Percentiles rank a stretch among this genome's conserved stretches.
Conservation (phyloP, 768 basidiomycete genomes). For the Epithele typhae region DNA sequence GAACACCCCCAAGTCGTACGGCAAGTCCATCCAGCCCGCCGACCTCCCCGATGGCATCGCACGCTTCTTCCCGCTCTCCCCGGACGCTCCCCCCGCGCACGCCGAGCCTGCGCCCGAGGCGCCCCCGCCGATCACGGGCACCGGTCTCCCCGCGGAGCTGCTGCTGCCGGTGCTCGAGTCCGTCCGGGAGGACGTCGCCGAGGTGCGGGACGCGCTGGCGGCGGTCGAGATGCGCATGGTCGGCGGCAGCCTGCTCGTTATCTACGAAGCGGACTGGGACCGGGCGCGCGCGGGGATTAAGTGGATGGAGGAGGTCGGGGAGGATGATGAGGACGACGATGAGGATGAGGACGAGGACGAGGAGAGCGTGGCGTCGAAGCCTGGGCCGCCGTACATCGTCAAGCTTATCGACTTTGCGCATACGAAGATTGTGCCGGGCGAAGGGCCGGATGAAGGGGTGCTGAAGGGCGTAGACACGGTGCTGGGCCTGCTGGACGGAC, state of each 20-base stretch:
- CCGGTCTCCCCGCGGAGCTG: conserved; percentile 51
- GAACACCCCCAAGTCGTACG: conserved; percentile 70
- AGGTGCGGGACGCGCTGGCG: conserved; percentile 46
- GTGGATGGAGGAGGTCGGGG: conserved; percentile 32
- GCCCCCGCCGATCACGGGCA: conserved; percentile 20
- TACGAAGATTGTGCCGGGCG: conserved; percentile 58
- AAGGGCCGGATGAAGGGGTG: conserved; percentile 79
- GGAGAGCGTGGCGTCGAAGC: conserved; percentile 21
- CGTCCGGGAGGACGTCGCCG: conserved; percentile 48
- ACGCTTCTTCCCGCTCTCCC: conserved; percentile 64
- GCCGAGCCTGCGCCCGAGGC: conserved; percentile 7
- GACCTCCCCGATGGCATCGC: conserved; percentile 76
- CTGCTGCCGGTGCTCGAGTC: conserved; percentile 56
- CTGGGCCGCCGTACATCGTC: conserved; percentile 52
- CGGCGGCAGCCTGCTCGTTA: conserved; percentile 73
- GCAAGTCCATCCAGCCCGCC: conserved; percentile 62
- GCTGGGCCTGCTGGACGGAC: conserved; percentile 52
- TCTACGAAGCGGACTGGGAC: conserved; percentile 66
- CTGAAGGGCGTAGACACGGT: conserved; percentile 69
- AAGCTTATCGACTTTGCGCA: conserved; percentile 96
- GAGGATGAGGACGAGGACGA: conserved; percentile 27
- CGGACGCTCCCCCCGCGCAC: conserved; percentile 1
- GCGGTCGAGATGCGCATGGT: conserved; percentile 72
- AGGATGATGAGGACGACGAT: conserved; percentile 34
- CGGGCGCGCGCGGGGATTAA: conserved; percentile 35